Evolutionary conservation across 2,329 filamentous ascomycete genomes (phyloP), one percentile per base, ranked within the genome.

Genomic region (Colletotrichum sp.): DNA sequence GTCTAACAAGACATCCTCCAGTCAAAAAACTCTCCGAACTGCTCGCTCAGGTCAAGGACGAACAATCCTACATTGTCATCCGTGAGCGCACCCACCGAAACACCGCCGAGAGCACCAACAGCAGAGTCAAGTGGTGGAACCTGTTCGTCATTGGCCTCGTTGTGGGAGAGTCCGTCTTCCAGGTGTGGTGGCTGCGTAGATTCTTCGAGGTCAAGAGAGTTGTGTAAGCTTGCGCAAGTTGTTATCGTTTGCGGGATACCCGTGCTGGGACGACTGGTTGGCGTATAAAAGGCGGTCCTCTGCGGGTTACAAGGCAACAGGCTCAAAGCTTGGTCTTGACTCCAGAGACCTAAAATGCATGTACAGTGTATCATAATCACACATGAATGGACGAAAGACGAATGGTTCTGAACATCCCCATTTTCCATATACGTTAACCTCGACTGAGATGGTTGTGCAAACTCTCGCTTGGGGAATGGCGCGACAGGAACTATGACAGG

Each of bases 41-140:
- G 78, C 90, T 99, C 76, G 90, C 92, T 78, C 95, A 97, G 86
- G 96, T 98, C 85, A 98, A 98, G 89, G 97, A 98, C 85, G 97
- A 99, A 88, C 97, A 99, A 88, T 92, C 93, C 80, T 99, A 99
- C 88, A 98, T 99, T 82, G 93, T 99, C 77, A 88, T 98, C 74
- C 94, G 97, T 80, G 97, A 99, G 88, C 92, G 97, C 82, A 98
- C 95, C 80, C 97, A 99, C 90, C 92, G 97, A 84, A 99, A 99
- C 89, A 99, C 97, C 12, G 97, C 97, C 78, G 97, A 99, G 89
- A 98, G 96, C 90, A 99, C 97, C 82, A 99, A 99, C 86, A 91
- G 92, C 80, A 92, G 97, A 79, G 97, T 99, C 84, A 99, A 99
- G 90, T 99, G 97, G 97, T 99, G 97, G 97, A 98, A 97, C 86